These are phyloP conservation scores for Croton laevigatus DNA, from an alignment of 441 rosid genomes.

Conservation along the genomic window DNA sequence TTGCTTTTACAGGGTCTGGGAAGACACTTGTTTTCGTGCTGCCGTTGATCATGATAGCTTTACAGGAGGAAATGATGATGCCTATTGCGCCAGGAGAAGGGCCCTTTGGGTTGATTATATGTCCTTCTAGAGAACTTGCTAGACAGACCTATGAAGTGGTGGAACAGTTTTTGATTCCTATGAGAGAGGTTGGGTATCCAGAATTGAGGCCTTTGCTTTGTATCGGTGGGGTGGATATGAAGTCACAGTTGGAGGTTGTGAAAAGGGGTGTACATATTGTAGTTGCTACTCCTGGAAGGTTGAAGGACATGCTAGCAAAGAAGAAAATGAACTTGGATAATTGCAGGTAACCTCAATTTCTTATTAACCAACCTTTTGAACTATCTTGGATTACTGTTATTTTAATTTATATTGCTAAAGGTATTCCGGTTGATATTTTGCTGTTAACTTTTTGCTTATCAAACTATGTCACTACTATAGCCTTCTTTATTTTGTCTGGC, in stretches of 20 bases:
- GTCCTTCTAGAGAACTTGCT: slow-evolving; percentile 83
- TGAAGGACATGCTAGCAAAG: slow-evolving; percentile 95
- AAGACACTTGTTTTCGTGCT: slow-evolving; percentile 77
- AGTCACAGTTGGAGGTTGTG: slow-evolving; percentile 77
- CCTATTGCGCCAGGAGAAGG: slow-evolving; percentile 69
- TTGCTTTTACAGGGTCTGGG: slow-evolving; percentile 80
- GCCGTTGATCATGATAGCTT: slow-evolving; percentile 72
- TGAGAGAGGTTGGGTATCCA: slow-evolving; percentile 62
- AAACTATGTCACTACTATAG: background rate
- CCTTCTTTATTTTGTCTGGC: background rate
- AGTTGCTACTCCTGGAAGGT: slow-evolving; percentile 85
- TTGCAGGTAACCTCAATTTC: slow-evolving; percentile 54
- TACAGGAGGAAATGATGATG: slow-evolving; percentile 82
- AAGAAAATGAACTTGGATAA: slow-evolving; percentile 78
- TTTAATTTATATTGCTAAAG: background rate
- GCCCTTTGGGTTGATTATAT: slow-evolving; percentile 64
- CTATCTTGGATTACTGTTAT: background rate
- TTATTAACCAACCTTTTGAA: background rate
- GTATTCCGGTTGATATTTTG: too few relatives aligned
- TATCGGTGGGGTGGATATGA: slow-evolving; percentile 91
- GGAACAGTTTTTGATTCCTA: slow-evolving; percentile 62
- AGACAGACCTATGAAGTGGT: slow-evolving; percentile 89
- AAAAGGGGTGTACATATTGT: slow-evolving; percentile 88
- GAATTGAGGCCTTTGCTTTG: slow-evolving; percentile 76
- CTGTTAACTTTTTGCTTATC: background rate